Base-by-base conservation (phyloP, 1,284 basidiomycete species). In the Trichosporon coremiiforme region DNA sequence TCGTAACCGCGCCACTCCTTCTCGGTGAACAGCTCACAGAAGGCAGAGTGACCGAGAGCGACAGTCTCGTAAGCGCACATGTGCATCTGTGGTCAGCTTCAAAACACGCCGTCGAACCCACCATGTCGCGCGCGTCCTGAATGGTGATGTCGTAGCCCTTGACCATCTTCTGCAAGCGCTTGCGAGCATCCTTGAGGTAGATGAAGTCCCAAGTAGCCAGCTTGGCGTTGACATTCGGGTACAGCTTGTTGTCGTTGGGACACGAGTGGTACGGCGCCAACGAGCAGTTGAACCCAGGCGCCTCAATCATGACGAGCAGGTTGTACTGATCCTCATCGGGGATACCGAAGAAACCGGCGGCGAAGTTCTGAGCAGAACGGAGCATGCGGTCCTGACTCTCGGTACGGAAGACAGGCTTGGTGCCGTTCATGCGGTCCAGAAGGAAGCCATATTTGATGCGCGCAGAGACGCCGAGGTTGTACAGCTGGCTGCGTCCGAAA, bases 111-210 rank as follows among this genome's bases (percentile, higher is more conserved):
- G 22, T 64, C 31, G 36, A 7, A 68, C 73, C 64, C 66, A 77
- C 76, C 68, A 78, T 74, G 64, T 83, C 76, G 65, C 78, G 76
- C 1, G 91, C 85, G 76, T 95, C 93, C 74, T 90, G 88, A 53
- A 90, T 86, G 8, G 86, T 86, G 53, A 95, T 79, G 9, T 89
- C 85, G 70, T 90, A 90, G 0, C 93, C 94, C 2, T 86, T 74
- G 60, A 90, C 77, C 73, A 88, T 82, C 17, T 84, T 82, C 70
- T 89, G 85, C 7, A 95, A 79, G n/a, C 94, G 86, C 67, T 85
- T 83, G 38, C 84, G 84, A 0, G 94, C 91, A 63, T 88, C 85
- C 66, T 86, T 84, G 45, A 96, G 87, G 81, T 93, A 96, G 2
- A 89, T 87, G 0, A 81, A 77, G 1, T 89, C 86, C 93, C 93